Conservation (phyloP, 371 early-diverging fungal species). For the Blyttiomyces sp. region DNA sequence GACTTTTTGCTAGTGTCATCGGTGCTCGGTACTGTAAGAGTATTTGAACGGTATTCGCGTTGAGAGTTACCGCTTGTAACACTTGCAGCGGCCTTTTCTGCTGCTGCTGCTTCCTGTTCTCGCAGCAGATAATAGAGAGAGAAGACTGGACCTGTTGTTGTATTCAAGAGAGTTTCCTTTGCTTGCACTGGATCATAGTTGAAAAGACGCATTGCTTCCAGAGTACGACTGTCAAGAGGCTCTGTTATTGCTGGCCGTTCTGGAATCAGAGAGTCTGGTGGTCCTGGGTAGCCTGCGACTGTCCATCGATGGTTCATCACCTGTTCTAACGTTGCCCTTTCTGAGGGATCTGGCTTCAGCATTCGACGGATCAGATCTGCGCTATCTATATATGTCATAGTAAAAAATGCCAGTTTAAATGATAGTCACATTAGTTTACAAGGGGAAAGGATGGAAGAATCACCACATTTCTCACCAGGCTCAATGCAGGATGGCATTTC, state of each 20-base stretch:
- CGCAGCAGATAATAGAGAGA: conserved; percentile 33
- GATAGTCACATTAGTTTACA: not conserved
- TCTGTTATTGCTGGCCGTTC: conserved; percentile 14
- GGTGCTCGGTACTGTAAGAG: too few relatives aligned
- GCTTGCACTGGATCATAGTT: conserved; percentile 31
- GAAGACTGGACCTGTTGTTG: conserved; percentile 27
- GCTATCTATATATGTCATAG: conserved; percentile 15
- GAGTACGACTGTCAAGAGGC: conserved; percentile 19
- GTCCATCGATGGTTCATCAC: conserved; percentile 39
- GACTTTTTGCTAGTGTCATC: too few relatives aligned
- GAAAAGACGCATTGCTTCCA: conserved; percentile 34
- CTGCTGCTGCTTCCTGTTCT: too few relatives aligned
- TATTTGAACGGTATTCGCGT: too few relatives aligned
- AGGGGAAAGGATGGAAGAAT: not conserved
- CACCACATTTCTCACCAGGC: conserved; percentile 9
- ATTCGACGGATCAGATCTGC: conserved; percentile 34
- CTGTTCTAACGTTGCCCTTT: conserved; percentile 37
- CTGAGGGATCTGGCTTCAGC: conserved; percentile 32
- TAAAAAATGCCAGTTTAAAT: not conserved
- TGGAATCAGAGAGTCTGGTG: conserved; percentile 35
- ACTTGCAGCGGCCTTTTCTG: too few relatives aligned
- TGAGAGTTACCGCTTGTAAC: too few relatives aligned
- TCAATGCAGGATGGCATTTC: conserved; percentile 49
- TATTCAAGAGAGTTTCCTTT: conserved; percentile 5
- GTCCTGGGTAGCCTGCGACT: conserved; percentile 22